phyloP scores from a whole-genome alignment of 2,329 filamentous ascomycete genomes.

The Thelonectria olida region DNA sequence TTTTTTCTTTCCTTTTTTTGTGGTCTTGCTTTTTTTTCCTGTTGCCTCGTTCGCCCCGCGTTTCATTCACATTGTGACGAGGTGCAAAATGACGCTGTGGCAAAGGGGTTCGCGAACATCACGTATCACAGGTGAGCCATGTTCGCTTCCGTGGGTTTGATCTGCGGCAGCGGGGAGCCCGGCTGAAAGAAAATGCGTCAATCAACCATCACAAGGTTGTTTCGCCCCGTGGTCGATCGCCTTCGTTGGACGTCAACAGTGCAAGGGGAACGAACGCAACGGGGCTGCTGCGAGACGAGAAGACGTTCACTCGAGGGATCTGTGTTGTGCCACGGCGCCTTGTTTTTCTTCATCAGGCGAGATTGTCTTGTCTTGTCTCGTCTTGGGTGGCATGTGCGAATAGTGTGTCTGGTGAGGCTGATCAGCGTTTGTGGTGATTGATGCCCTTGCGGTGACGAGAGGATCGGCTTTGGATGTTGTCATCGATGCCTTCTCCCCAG shows the following conservation, averaged over 20 bases:
- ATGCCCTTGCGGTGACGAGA: neutral
- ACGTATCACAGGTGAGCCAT: no score
- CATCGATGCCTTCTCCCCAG: neutral
- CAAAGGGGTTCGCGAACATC: no score
- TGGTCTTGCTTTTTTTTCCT: neutral
- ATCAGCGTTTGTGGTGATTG: neutral
- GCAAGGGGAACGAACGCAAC: no score
- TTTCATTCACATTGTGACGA: neutral
- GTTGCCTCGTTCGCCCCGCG: neutral
- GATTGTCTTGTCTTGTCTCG: neutral
- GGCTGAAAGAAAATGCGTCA: no score
- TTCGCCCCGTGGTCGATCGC: no score
- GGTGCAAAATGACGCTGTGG: no score
- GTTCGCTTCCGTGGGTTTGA: neutral
- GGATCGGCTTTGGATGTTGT: neutral
- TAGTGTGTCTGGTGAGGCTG: no score
- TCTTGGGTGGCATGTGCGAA: neutral
- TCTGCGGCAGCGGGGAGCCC: neutral
- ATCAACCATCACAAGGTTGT: neutral
- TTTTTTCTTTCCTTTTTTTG: neutral
- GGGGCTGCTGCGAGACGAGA: no score
- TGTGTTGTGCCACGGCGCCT: no score
- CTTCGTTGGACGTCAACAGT: no score
- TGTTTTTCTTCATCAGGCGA: neutral
- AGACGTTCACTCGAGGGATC: no score